Evolutionary conservation across 2,329 filamentous ascomycete species (phyloP), one percentile per base, ranked within the genome.

Genomic region (Magnaporthiopsis incrustans): DNA sequence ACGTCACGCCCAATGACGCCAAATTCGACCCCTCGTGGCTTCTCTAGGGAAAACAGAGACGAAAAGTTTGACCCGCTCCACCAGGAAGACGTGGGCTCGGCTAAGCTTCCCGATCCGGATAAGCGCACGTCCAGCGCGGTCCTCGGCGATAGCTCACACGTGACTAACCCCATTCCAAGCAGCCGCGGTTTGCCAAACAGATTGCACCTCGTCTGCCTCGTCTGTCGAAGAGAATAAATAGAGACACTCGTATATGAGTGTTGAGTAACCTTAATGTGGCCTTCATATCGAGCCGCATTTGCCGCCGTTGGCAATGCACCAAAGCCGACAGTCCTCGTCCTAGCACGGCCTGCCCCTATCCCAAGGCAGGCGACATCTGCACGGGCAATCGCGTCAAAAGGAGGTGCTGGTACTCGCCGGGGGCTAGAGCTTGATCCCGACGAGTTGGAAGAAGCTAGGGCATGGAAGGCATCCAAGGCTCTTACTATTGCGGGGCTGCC

Each of bases 381-480:
- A n/a, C 44, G 44, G 4, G 7, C 44, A n/a, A n/a, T 53, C 44
- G 44, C 44, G 18, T 53, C 44, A 22, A 53, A 53, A n/a, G 44
- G 44, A 53, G 44, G 44, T 10, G 44, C 44, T 7, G 44, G 18
- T 10, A 10, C 44, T n/a, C 44, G 22, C 22, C 44, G 44, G 44
- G 44, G 44, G n/a, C 44, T 38, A 25, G 59, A 27, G n/a, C 59
- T 84, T n/a, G 81, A 85, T 64, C 75, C 76, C 35, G 80, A 81
- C 2, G 77, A 81, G 8, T 71, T 86, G 38, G 70, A 73, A 6
- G 81, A 83, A 65, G 83, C 83, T 2, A 78, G 83, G 30, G 74
- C 73, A 66, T 86, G 84, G 84, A 77, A 77, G 60, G 69, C 76
- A 60, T 74, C 76, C 0, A 83, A 85, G 66, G 73, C 75, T 11